Conservation (phyloP, 306 rosid genomes). For the Dalbergia cultrata region DNA sequence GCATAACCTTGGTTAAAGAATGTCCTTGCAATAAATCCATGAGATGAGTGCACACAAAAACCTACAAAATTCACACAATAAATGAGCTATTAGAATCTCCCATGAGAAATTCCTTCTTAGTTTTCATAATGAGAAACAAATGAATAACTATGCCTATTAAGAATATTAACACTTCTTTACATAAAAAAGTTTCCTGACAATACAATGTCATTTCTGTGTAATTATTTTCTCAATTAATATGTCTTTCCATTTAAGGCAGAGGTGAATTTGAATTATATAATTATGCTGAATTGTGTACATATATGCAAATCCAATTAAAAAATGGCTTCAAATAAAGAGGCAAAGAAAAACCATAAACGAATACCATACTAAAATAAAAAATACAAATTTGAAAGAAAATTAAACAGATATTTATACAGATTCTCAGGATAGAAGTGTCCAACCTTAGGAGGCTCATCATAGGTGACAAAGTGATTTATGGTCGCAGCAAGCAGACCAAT, state of each 20-base stretch:
- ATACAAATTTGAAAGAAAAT: slow-evolving; percentile 25
- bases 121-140: slow-evolving; percentile 21
- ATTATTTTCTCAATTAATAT: not conserved
- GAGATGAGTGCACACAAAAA: slow-evolving; percentile 92
- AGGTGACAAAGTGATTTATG: slow-evolving; percentile 74
- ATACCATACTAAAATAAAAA: no score
- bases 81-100: slow-evolving; percentile 33
- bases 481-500: slow-evolving; percentile 94
- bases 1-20: slow-evolving; percentile 70
- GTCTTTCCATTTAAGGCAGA: slow-evolving; percentile 22
- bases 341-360: slow-evolving; percentile 1
- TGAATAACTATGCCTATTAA: not conserved
- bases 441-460: slow-evolving; percentile 88
- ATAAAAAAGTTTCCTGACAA: not conserved
- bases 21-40: slow-evolving; percentile 83
- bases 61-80: slow-evolving; percentile 60
- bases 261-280: not conserved
- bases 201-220: not conserved
- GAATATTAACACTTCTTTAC: slow-evolving; percentile 1
- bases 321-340: slow-evolving; percentile 19
- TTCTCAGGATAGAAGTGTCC: slow-evolving; percentile 40
- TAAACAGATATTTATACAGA: slow-evolving; percentile 18
- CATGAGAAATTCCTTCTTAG: slow-evolving; percentile 12
- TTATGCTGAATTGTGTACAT: not conserved
- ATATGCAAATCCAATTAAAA: slow-evolving; percentile 4